Percentiles rank a stretch among this genome's conserved stretches.
Evolutionary conservation across 805 yeast species (phyloP).

Genomic region (Spathaspora hagerdaliae): DNA sequence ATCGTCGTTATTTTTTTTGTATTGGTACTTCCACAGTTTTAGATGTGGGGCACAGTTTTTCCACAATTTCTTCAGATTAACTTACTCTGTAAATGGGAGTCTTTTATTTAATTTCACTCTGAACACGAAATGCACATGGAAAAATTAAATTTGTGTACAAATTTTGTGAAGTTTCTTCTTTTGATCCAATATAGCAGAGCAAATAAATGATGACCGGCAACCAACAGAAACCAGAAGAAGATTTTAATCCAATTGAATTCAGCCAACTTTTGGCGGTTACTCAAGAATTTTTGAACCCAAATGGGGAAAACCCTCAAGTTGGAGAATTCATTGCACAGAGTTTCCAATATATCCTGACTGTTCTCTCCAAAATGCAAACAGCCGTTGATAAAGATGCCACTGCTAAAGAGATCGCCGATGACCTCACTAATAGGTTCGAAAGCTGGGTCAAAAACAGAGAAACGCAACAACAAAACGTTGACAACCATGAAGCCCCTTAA

Average conservation of each 20-base stretch:
- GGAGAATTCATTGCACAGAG: constrained; percentile 24
- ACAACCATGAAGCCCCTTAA: neutral
- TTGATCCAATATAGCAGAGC: no score
- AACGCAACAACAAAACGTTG: constrained; percentile 5
- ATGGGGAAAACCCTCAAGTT: constrained; percentile 23
- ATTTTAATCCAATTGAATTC: neutral
- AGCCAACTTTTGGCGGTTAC: no score
- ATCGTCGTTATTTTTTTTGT: no score
- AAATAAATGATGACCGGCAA: no score
- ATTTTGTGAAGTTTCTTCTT: no score
- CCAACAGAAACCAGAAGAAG: neutral
- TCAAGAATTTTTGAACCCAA: constrained; percentile 18
- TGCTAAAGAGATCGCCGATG: constrained; percentile 32
- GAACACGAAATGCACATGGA: no score
- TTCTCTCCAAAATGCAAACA: constrained; percentile 24
- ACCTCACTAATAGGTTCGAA: constrained; percentile 23
- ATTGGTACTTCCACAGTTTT: no score
- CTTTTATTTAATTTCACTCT: no score
- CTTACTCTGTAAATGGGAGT: no score
- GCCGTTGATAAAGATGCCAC: constrained; percentile 30
- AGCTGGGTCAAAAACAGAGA: constrained; percentile 22
- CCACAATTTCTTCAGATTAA: no score
- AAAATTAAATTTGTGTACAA: no score
- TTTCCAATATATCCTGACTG: constrained; percentile 22
- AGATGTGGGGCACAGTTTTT: no score